Evolutionary conservation across 1,284 basidiomycete species (phyloP).

Genomic region (Ganoderma lucidum): DNA sequence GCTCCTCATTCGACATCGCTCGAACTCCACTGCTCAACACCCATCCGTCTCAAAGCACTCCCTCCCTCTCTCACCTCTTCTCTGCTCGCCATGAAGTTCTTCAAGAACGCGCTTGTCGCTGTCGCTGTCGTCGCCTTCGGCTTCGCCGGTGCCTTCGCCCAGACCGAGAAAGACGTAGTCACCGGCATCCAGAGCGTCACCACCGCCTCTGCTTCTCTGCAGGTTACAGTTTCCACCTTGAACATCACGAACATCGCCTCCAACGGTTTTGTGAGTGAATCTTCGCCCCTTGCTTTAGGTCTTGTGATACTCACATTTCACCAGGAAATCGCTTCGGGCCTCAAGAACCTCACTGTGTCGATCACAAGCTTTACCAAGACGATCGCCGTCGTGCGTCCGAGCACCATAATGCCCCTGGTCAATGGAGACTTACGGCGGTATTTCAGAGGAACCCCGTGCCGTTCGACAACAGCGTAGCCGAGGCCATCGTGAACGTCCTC

Average conservation of each 20-base stretch:
- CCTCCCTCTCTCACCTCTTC: not conserved
- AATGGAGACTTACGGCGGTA: too few relatives aligned
- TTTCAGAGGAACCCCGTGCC: not conserved
- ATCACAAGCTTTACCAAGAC: conserved; percentile 1
- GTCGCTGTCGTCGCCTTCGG: not conserved
- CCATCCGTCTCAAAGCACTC: not conserved
- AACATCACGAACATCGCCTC: not conserved
- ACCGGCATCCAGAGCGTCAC: conserved; percentile 11
- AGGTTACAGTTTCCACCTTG: conserved; percentile 1
- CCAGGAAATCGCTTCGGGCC: not conserved
- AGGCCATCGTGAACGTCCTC: not conserved
- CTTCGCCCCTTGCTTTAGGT: not conserved
- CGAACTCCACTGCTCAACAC: not conserved
- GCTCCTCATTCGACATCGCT: conserved; percentile 9
- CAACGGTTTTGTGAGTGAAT: not conserved
- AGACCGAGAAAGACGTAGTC: conserved; percentile 1
- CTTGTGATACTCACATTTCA: not conserved
- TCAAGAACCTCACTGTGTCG: not conserved
- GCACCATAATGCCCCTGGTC: not conserved
- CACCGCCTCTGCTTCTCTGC: not conserved
- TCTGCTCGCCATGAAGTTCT: conserved; percentile 14
- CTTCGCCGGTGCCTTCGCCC: conserved; percentile 5
- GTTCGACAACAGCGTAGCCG: not conserved
- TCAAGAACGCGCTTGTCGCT: conserved; percentile 5
- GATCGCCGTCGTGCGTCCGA: not conserved